Conservation (phyloP, 257 asterid genomes). For the Datura wrightii region DNA sequence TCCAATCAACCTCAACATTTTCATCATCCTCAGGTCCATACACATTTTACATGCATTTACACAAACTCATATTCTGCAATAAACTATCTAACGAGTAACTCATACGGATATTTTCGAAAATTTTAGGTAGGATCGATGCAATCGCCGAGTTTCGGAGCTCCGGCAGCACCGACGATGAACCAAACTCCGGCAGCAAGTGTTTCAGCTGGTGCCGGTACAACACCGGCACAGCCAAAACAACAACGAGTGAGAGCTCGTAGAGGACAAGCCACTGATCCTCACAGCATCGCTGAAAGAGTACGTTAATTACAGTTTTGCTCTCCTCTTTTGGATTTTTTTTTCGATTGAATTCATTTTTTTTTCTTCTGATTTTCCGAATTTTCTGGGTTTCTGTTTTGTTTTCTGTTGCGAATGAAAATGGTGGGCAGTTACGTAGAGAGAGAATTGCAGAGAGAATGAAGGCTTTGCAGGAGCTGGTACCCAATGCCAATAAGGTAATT, state of each 20-base stretch:
- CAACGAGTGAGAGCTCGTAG: slow-evolving; percentile 94
- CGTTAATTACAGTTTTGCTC: slow-evolving; percentile 43
- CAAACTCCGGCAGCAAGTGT: slow-evolving; percentile 65
- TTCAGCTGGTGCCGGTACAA: slow-evolving; percentile 53
- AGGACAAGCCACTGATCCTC: slow-evolving; percentile 99
- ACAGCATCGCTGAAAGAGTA: slow-evolving; percentile 97
- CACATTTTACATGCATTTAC: not conserved
- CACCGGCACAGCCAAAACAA: slow-evolving; percentile 79
- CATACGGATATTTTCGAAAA: not conserved
- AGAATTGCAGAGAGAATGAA: slow-evolving; percentile 98
- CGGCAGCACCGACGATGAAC: slow-evolving; percentile 44
- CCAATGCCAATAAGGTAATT: slow-evolving; percentile 87
- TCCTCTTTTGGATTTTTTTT: not conserved
- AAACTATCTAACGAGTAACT: not conserved
- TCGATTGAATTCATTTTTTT: slow-evolving; percentile 4
- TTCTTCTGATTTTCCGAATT: slow-evolving; percentile 36
- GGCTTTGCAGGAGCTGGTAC: slow-evolving; percentile 89
- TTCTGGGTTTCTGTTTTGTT: slow-evolving; percentile 33
- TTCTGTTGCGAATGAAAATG: slow-evolving; percentile 36
- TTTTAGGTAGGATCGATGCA: slow-evolving; percentile 40
- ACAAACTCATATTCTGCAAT: not conserved
- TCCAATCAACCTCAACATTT: slow-evolving; percentile 67
- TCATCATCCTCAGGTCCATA: slow-evolving; percentile 62
- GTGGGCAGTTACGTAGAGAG: slow-evolving; percentile 91
- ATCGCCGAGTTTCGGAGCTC: slow-evolving; percentile 54